Conservation (phyloP, 2,329 filamentous ascomycete genomes). For the Epichloe hybrida region DNA sequence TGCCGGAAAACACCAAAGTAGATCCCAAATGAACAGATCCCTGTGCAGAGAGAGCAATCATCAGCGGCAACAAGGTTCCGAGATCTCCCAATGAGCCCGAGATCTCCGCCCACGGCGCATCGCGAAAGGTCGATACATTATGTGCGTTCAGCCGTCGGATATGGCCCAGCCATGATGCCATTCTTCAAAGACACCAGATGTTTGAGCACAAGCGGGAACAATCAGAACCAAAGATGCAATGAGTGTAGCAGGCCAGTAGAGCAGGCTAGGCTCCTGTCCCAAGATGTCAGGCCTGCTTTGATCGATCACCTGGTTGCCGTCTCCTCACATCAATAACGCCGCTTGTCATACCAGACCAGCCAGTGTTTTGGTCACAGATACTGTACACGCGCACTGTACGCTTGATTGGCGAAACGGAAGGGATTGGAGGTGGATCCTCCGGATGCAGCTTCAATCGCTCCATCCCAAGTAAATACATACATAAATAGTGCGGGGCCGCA, state of each 20-base stretch:
- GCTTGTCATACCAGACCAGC: not conserved
- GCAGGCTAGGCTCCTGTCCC: not conserved
- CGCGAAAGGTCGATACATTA: constrained; percentile 35
- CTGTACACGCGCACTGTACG: not conserved
- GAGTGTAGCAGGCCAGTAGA: not conserved
- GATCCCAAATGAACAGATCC: constrained; percentile 67
- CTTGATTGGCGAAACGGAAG: not conserved
- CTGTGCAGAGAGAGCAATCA: constrained; percentile 71
- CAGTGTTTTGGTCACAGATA: not conserved
- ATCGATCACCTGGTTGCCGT: not conserved
- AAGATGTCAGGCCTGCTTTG: not conserved
- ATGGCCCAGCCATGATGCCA: constrained; percentile 15
- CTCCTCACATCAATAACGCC: too few relatives aligned
- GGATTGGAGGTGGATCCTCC: not conserved
- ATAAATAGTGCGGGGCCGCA: not conserved
- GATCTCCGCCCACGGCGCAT: constrained; percentile 51
- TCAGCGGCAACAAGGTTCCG: constrained; percentile 77
- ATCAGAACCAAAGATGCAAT: not conserved
- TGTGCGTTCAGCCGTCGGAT: constrained; percentile 25
- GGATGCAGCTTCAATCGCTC: not conserved
- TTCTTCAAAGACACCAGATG: constrained; percentile 2
- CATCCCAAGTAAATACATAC: too few relatives aligned
- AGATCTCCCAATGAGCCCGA: constrained; percentile 81
- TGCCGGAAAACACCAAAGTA: constrained; percentile 77
- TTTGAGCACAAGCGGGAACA: not conserved